These are phyloP conservation scores for Peronospora farinosa DNA, from an alignment of 352 stramenopile species.

Conservation along the genomic window DNA sequence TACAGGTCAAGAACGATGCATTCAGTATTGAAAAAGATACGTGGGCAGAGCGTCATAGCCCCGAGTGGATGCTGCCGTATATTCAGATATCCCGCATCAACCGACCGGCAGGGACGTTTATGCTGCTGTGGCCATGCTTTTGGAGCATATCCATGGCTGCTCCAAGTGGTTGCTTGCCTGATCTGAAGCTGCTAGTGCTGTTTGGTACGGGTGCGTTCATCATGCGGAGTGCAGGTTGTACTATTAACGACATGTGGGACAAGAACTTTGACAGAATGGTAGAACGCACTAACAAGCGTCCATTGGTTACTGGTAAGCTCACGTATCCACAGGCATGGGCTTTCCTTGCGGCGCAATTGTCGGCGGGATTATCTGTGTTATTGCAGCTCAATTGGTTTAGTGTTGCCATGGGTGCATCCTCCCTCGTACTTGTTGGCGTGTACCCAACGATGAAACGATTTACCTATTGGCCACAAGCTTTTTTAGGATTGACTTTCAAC, in stretches of 20 bases:
- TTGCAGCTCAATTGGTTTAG: slow-evolving; percentile 93
- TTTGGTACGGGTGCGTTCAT: slow-evolving; percentile 90
- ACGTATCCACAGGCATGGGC: slow-evolving; percentile 85
- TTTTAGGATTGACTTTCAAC: slow-evolving; percentile 98
- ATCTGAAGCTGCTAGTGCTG: slow-evolving; percentile 73
- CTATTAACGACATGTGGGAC: slow-evolving; percentile 99
- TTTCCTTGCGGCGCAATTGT: slow-evolving; percentile 93
- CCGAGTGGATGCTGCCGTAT: slow-evolving; percentile 78
- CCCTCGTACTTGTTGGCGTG: slow-evolving; percentile 88
- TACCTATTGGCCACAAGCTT: slow-evolving; percentile 95
- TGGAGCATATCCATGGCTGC: slow-evolving; percentile 95
- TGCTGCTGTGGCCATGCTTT: slow-evolving; percentile 95
- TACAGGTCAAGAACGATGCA: slow-evolving; percentile 14
- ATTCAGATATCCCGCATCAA: slow-evolving; percentile 84
- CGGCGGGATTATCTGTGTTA: slow-evolving; percentile 88
- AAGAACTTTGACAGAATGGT: slow-evolving; percentile 95
- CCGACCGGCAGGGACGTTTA: slow-evolving; percentile 86
- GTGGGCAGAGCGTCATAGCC: slow-evolving; percentile 74
- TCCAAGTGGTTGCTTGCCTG: slow-evolving; percentile 64
- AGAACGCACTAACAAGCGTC: slow-evolving; percentile 90
- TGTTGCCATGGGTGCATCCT: slow-evolving; percentile 89
- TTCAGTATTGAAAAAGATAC: slow-evolving; percentile 82
- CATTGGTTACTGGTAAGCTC: slow-evolving; percentile 89
- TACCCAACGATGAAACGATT: slow-evolving; percentile 99
- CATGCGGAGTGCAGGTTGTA: slow-evolving; percentile 97